Percentiles rank a stretch among this genome's conserved stretches.
Conservation (phyloP, 352 stramenopile genomes). For the Elongisporangium anandrum region DNA sequence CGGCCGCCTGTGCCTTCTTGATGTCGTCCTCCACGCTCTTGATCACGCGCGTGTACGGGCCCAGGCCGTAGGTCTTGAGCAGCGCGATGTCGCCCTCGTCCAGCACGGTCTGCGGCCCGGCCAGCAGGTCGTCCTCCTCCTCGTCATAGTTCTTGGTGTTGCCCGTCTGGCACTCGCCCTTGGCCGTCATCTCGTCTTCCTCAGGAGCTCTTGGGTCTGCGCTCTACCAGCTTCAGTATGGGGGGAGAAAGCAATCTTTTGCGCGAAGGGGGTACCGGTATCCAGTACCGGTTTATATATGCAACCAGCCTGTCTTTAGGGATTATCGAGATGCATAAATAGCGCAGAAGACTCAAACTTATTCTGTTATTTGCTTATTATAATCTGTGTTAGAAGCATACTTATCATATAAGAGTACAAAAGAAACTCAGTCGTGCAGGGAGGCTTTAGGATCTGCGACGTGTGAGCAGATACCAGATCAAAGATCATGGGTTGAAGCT, state of each 20-base stretch:
- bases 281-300: neutral
- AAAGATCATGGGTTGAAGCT: neutral
- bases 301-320: too few species aligned
- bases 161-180: constrained; percentile 93
- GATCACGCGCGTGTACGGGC: constrained; percentile 96
- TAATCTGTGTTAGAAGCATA: neutral
- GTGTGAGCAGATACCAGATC: neutral
- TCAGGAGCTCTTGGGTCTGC: neutral
- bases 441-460: neutral
- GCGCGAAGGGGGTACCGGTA: neutral
- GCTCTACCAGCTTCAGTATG: neutral
- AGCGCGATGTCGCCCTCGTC: constrained; percentile 98
- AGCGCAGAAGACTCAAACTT: too few species aligned
- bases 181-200: constrained; percentile 16
- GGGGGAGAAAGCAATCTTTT: neutral
- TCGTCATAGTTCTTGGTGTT: constrained; percentile 96
- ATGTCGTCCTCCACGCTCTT: constrained; percentile 99
- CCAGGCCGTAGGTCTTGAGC: constrained; percentile 98
- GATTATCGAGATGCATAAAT: too few species aligned
- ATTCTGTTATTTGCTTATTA: too few species aligned
- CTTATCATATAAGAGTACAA: neutral
- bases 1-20: constrained; percentile 93
- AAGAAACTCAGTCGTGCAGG: neutral
- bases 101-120: constrained; percentile 69
- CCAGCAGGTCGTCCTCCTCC: constrained; percentile 86